Evolutionary conservation across 371 early-diverging fungal genomes (phyloP), one percentile per base, ranked within the genome.

Genomic region (Mortierella sp.): DNA sequence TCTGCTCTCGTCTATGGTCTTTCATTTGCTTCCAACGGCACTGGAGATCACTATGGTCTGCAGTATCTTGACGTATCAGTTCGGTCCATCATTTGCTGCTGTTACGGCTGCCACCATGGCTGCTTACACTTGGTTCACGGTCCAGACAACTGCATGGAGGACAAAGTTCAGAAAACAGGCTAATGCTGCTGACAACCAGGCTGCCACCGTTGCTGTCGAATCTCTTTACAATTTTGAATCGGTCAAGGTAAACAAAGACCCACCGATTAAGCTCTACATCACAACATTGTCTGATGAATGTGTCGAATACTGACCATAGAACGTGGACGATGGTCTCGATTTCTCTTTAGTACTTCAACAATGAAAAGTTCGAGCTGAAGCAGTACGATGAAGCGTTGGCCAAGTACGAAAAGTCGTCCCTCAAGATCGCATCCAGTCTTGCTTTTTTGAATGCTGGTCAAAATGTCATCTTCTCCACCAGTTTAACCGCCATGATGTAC

Each of bases 31-130:
- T 42, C 98, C 98, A 0, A 98, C 98, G 23, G 86, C 90, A 0
- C 82, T 98, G n/a, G 98, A 98, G 74, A 96, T 97, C 24, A 85
- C 92, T 5, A 90, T 97, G 80, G 98, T 98, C 1, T 95, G 95
- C 66, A 94, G 95, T 59, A 95, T 98, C 62, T 79, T 98, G 82
- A 91, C 94, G 0, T 90, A 89, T 69, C 89, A 93, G 39, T 98
- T 89, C 80, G 98, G 98, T 6, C 64, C 87, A 4, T 76, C 86
- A 58, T 98, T 90, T 82, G 96, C 96, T 7, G 84, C 86, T 7
- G 94, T 96, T 2, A 94, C 98, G 0, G 82, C 94, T 14, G 84
- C 81, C 0, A 96, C 97, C 2, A 93, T 98, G 86, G 79, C 85
- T 9, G 85, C 93, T 2, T 98, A 97, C 64, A 85, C 94, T 9